phyloP scores from a whole-genome alignment of 495 filamentous ascomycete species.

The Xylaria sp. region DNA sequence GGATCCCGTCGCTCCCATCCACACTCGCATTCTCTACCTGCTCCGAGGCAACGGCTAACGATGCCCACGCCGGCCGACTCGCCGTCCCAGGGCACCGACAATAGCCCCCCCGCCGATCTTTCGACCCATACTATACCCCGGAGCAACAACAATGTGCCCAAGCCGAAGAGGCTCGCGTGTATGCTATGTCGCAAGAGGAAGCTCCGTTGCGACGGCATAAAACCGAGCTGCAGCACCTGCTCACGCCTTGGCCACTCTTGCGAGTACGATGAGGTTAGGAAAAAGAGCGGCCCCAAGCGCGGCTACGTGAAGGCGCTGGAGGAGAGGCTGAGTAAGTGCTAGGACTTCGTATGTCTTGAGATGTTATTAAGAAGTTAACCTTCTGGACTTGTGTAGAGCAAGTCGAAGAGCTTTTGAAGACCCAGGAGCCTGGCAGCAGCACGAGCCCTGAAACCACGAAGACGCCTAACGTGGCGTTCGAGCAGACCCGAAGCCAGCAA shows the following conservation, averaged over 20 bases:
- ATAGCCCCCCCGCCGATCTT: conserved; percentile 36
- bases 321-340: conserved; percentile 80
- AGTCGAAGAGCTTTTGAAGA: conserved; percentile 91
- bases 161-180: conserved; percentile 94
- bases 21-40: neutral
- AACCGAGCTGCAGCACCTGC: conserved; percentile 93
- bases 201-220: conserved; percentile 76
- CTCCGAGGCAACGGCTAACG: neutral
- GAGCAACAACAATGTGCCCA: conserved; percentile 68
- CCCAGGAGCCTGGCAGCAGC: conserved; percentile 58
- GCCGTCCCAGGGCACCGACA: conserved; percentile 37
- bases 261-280: conserved; percentile 92
- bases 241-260: conserved; percentile 87
- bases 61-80: conserved; percentile 33
- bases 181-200: conserved; percentile 95
- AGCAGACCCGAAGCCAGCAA: conserved; percentile 43
- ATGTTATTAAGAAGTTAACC: conserved; percentile 28
- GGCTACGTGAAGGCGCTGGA: conserved; percentile 98
- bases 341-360: conserved; percentile 20
- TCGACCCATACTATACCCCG: conserved; percentile 28
- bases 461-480: conserved; percentile 40
- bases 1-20: neutral
- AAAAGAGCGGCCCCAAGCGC: conserved; percentile 97
- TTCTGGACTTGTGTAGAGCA: conserved; percentile 68
- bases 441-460: conserved; percentile 44